Evolutionary conservation across 352 stramenopile species (phyloP).

Genomic region (Pythium myriotylum): DNA sequence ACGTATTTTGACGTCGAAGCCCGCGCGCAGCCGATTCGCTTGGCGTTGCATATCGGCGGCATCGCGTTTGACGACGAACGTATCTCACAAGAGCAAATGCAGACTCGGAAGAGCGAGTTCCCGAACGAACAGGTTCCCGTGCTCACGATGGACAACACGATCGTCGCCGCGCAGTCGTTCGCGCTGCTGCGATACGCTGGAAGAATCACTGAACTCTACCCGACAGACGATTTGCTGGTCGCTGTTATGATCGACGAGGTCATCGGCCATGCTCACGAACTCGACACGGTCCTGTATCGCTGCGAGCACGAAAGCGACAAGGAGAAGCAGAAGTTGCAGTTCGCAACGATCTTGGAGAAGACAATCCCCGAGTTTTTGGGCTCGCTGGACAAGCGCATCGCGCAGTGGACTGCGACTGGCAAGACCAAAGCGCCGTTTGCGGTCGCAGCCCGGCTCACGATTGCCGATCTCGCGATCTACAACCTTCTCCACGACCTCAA

Average conservation of each 20-base stretch:
- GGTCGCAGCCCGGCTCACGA: constrained; percentile 36
- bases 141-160: constrained; percentile 25
- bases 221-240: neutral
- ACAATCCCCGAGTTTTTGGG: constrained; percentile 45
- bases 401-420: constrained; percentile 23
- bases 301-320: constrained; percentile 38
- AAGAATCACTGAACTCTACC: constrained; percentile 27
- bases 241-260: constrained; percentile 40
- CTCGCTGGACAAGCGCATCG: constrained; percentile 43
- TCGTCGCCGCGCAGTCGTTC: constrained; percentile 26
- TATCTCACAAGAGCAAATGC: constrained; percentile 30
- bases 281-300: constrained; percentile 25
- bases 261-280: constrained; percentile 38
- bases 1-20: constrained; percentile 38
- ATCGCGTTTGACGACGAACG: constrained; percentile 42
- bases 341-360: constrained; percentile 33
- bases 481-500: constrained; percentile 43
- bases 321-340: constrained; percentile 25
- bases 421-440: constrained; percentile 16
- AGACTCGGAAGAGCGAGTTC: constrained; percentile 24
- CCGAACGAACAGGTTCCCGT: constrained; percentile 36
- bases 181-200: constrained; percentile 43
- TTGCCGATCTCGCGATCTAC: constrained; percentile 62
- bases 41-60: constrained; percentile 29
- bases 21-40: constrained; percentile 29